phyloP scores from a whole-genome alignment of 257 asterid genomes.

The Leptodermis oblonga region DNA sequence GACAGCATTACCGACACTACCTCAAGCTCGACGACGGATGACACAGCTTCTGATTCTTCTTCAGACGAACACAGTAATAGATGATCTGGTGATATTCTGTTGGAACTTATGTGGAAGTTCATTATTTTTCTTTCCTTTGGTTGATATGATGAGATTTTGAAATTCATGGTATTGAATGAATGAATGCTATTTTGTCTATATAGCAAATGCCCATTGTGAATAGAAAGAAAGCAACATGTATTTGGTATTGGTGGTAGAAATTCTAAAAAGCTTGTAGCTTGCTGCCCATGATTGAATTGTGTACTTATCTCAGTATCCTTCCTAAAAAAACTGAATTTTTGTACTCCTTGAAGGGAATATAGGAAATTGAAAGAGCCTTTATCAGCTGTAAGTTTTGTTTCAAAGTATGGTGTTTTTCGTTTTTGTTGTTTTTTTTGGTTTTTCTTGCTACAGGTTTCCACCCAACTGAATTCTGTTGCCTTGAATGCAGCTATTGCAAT shows the following conservation, averaged over 20 bases:
- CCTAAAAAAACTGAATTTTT: constrained; percentile 4
- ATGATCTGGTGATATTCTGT: constrained; percentile 40
- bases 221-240: constrained; percentile 14
- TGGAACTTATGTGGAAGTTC: constrained; percentile 9
- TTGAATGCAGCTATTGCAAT: background rate
- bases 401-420: background rate
- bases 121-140: constrained; percentile 1
- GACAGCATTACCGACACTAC: constrained; percentile 36
- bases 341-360: constrained; percentile 8
- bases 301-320: background rate
- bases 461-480: background rate
- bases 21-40: constrained; percentile 44
- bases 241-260: constrained; percentile 17
- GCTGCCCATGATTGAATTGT: constrained; percentile 10
- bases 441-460: background rate
- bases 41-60: constrained; percentile 89
- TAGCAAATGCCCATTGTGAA: constrained; percentile 23
- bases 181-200: constrained; percentile 20
- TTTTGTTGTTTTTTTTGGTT: background rate
- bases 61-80: constrained; percentile 53
- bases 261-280: constrained; percentile 13
- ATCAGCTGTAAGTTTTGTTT: background rate
- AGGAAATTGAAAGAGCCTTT: background rate
- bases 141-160: constrained; percentile 26
- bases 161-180: constrained; percentile 24